phyloP scores from a whole-genome alignment of 1,284 basidiomycete genomes.

The Anthracocystis panici-leucophaei region DNA sequence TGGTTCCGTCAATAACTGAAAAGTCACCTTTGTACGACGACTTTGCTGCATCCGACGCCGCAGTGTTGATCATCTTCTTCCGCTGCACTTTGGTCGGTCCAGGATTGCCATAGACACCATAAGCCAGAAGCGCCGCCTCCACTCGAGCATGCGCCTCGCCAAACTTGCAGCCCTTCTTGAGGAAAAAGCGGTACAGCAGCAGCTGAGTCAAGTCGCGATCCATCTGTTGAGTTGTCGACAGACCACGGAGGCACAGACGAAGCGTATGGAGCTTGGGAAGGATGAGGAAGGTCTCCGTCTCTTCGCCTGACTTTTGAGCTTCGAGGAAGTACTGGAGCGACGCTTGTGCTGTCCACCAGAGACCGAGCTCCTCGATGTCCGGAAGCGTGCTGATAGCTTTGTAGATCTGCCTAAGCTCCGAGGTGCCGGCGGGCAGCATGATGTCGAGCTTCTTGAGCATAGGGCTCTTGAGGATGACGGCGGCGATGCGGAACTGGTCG shows the following conservation, averaged over 20 bases:
- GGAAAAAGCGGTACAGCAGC: constrained; percentile 15
- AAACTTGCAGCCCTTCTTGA: constrained; percentile 6
- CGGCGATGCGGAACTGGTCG: constrained; percentile 6
- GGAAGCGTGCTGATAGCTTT: constrained; percentile 11
- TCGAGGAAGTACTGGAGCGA: constrained; percentile 9
- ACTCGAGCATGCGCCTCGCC: constrained; percentile 8
- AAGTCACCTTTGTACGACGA: constrained; percentile 9
- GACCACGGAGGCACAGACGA: not conserved
- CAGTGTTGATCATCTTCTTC: constrained; percentile 9
- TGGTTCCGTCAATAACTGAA: not conserved
- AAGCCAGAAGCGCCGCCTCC: constrained; percentile 6
- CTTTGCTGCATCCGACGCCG: not conserved
- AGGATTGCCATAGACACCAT: not conserved
- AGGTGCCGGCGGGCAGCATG: constrained; percentile 3
- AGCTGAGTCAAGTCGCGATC: constrained; percentile 17
- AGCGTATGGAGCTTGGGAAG: constrained; percentile 10
- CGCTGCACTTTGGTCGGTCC: constrained; percentile 9
- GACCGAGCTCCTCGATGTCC: constrained; percentile 17
- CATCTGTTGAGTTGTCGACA: not conserved
- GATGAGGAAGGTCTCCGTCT: not conserved
- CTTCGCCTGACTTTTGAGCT: not conserved
- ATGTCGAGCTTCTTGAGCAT: constrained; percentile 25
- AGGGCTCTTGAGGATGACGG: constrained; percentile 17
- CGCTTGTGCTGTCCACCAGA: not conserved
- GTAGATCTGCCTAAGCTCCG: constrained; percentile 15